Conservation (phyloP, 73 alveolate species). For the Symbiodinium natans region DNA sequence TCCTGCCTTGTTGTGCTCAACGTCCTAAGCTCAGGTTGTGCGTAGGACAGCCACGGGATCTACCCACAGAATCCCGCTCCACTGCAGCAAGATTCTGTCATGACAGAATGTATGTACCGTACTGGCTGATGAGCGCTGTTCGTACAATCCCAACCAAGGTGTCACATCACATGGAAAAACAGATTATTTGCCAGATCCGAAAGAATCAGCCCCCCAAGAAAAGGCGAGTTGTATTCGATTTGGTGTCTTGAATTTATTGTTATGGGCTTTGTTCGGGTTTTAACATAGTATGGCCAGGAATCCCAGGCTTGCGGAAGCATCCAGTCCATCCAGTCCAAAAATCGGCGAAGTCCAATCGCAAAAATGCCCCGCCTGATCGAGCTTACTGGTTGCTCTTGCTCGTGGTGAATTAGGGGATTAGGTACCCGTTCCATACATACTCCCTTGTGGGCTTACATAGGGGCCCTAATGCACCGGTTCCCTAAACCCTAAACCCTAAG, state of each 20-base stretch:
- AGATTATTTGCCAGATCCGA: not conserved
- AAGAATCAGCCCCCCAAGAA: not conserved
- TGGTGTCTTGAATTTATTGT: no score
- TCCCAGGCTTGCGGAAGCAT: slow-evolving; percentile 52
- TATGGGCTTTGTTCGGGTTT: not conserved
- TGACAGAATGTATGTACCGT: not conserved
- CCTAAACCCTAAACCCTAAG: no score
- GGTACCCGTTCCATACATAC: no score
- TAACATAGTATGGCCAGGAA: not conserved
- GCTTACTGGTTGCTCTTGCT: not conserved
- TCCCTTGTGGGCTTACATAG: no score
- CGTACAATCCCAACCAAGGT: no score
- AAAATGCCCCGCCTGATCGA: not conserved
- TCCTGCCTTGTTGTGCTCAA: slow-evolving; percentile 13
- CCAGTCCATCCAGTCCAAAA: slow-evolving; percentile 43
- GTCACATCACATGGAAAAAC: not conserved
- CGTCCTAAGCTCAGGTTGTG: not conserved
- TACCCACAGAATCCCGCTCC: not conserved
- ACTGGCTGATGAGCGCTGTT: not conserved
- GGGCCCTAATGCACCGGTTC: no score
- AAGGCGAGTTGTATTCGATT: no score
- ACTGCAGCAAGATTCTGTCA: not conserved
- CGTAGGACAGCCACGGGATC: no score
- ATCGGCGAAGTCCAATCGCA: slow-evolving; percentile 34
- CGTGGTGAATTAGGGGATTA: no score